Evolutionary conservation across 2,329 filamentous ascomycete genomes (phyloP), one percentile per base, ranked within the genome.

Genomic region (Beauveria pseudobassiana): DNA sequence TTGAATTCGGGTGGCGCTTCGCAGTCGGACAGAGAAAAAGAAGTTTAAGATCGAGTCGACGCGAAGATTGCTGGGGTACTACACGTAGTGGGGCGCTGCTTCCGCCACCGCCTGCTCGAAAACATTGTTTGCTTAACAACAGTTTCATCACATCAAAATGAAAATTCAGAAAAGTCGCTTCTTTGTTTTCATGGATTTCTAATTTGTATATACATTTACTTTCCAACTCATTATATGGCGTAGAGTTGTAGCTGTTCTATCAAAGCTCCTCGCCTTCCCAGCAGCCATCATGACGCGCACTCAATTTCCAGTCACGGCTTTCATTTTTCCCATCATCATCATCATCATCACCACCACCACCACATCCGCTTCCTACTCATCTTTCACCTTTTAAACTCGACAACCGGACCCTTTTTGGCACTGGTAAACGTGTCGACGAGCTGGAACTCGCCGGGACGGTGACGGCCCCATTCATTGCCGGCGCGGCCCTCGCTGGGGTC

Each of bases 371-470:
- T 28, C 7, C 28, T 62, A 65, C 20, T 63, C 57, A 61, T 63
- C 64, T 26, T 70, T 66, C 8, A 65, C 72, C 65, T 66, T 71
- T 73, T 69, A 68, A 88, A 87, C 75, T 90, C 83, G 62, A 91
- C 76, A 75, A 89, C 79, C 1, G 87, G 85, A 0, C 89, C 89
- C 68, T 88, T 81, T 76, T 91, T 92, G 67, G 82, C 77, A 67
- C 87, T 89, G 38, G 88, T 90, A 73, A 92, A 91, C 20, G 84
- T 87, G 70, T 92, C 89, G 57, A 81, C 75, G 62, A 91, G 75
- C 76, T 90, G 88, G 72, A 87, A 90, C 77, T 91, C 89, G 1
- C 69, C 75, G 20, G 69, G 70, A 52, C 81, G 77, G 61, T 85
- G 78, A 51, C 85, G 77, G 0, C 85, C 85, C 75, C 76, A 81